Evolutionary conservation across 495 filamentous ascomycete species (phyloP).

Genomic region (Alectoria sarmentosa): DNA sequence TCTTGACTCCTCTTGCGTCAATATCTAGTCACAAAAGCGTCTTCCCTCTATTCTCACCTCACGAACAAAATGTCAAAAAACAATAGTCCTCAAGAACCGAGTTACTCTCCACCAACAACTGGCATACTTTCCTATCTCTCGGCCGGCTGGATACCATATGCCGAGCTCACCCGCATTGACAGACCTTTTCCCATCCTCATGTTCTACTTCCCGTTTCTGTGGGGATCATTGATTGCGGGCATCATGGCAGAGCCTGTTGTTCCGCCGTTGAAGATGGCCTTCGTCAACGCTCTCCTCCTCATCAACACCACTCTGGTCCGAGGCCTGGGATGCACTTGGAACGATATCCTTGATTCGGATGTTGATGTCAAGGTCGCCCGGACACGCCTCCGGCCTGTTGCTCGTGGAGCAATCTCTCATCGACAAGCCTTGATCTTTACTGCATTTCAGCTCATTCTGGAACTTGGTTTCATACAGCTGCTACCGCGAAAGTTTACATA

Average conservation of each 20-base stretch:
- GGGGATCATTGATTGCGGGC: neutral
- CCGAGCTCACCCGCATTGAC: neutral
- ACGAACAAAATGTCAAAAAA: too few species aligned
- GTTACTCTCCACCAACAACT: neutral
- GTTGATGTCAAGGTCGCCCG: conserved; percentile 4
- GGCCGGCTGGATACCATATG: neutral
- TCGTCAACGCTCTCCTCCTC: neutral
- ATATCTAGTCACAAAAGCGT: too few species aligned
- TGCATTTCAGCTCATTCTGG: neutral
- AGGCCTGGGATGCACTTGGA: neutral
- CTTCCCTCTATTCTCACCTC: too few species aligned
- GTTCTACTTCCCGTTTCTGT: neutral
- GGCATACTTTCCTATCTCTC: neutral
- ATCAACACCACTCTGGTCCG: neutral
- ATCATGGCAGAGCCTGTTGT: neutral
- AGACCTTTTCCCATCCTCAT: neutral
- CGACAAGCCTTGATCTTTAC: neutral
- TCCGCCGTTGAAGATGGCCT: neutral
- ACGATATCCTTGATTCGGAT: neutral
- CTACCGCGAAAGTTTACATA: neutral
- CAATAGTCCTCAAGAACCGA: too few species aligned
- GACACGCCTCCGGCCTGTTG: conserved; percentile 2
- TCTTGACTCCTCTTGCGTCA: too few species aligned
- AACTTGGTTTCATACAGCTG: conserved; percentile 3
- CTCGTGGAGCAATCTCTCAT: conserved; percentile 1